Base-by-base conservation (phyloP, 768 basidiomycete genomes). In the Sistotremastrum suecicum region DNA sequence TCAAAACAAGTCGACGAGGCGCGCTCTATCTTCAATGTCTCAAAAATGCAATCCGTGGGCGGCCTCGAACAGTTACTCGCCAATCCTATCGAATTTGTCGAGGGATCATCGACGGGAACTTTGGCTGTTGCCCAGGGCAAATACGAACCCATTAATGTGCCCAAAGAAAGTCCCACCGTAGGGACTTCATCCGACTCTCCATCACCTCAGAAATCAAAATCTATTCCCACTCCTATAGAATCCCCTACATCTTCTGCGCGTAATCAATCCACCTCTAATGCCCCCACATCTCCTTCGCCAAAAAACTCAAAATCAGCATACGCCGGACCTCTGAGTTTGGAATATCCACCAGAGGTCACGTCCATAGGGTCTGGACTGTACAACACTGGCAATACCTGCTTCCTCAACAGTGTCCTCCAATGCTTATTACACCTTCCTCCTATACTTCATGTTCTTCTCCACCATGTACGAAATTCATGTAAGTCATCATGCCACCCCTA, bases 341-440 rank as follows among this genome's bases (percentile, higher is more conserved):
- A 76, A 37, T 87, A 82, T 81, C 80, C 82, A 1, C 44, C 59
- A 28, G 60, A 58, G 9, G 68, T 57, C 42, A 64, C 56, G 20
- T 20, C 20, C 44, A 59, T 72, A 43, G 83, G 75, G 37, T 61
- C 58, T 42, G 91, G 91, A 1, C 65, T 97, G 40, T 69, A 75
- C 56, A 97, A 97, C 62, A 80, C 67, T 30, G 89, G 88, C 40
- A 98, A 97, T 58, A 94, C 89, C 2, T 99, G 95, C 63, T 99
- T 94, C 61, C 67, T 97, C 54, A 99, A 99, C 61, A 90, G 89
- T 53, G 86, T 83, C 20, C 64, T 98, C 42, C 95, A 99, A 65
- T 90, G 89, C 55, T 72, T 98, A 42, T 62, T 95, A 9, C 91
- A 98, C 57, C 97, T 94, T 0, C 79, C 91, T 6, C 89, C 92